Conservation (phyloP, 2,329 filamentous ascomycete species). For the Scedosporium apiospermum region DNA sequence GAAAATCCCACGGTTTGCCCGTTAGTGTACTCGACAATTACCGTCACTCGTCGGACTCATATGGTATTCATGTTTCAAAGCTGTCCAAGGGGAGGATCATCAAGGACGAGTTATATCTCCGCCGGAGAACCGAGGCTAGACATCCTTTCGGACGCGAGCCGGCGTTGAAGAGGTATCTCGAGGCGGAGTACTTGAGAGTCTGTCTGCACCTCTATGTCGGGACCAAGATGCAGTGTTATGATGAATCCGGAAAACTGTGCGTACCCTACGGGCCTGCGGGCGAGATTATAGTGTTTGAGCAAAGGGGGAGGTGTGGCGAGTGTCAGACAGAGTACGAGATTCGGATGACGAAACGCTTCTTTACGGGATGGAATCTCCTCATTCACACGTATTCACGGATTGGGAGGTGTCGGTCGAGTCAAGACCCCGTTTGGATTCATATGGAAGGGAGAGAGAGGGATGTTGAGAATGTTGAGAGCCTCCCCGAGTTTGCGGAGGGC, state of each 20-base stretch:
- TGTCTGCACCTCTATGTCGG: too few relatives aligned
- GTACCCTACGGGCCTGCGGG: background rate
- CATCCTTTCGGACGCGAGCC: too few relatives aligned
- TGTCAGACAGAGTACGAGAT: background rate
- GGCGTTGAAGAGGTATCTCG: too few relatives aligned
- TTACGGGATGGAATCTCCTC: background rate
- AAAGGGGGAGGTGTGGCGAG: background rate
- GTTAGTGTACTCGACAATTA: too few relatives aligned
- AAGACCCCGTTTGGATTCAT: background rate
- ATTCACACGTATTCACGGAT: background rate
- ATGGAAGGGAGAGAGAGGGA: background rate
- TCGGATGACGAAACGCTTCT: background rate
- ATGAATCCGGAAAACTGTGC: too few relatives aligned
- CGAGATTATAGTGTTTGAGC: background rate
- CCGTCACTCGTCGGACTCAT: background rate
- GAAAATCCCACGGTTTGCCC: background rate
- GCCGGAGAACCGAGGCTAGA: too few relatives aligned
- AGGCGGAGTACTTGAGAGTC: too few relatives aligned
- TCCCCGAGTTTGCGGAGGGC: too few relatives aligned
- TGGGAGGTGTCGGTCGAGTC: background rate
- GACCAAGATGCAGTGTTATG: too few relatives aligned
- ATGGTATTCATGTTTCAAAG: background rate
- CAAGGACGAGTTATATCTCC: background rate
- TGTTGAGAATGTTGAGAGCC: too few relatives aligned
- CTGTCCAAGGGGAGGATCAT: background rate